Base-by-base conservation (phyloP, 768 basidiomycete genomes). In the Grammothele lineata region DNA sequence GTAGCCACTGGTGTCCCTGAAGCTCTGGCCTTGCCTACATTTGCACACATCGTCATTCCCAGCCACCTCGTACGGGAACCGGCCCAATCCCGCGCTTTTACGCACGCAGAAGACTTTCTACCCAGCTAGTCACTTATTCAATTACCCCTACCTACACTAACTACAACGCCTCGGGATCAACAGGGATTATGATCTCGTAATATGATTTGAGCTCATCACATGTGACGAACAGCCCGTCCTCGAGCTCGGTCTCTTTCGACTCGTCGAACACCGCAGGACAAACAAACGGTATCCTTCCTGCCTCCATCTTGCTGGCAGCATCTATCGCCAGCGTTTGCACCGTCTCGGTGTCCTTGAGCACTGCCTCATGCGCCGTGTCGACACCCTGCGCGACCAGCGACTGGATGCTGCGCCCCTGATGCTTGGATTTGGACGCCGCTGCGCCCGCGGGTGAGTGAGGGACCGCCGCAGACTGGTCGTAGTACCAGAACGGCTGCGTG, bases 401-500 rank as follows among this genome's bases (percentile, higher is more conserved):
- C 27, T 30, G 8, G 8, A 14, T 14, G 30, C 44, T 46, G 18
- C 48, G 42, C 54, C 59, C 56, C 59, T 51, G 60, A 45, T 32
- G 48, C 55, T 57, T 54, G 37, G 35, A n/a, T 4, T 45, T 47
- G 3, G 54, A 64, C 0, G 64, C 58, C 21, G 74, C 70, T 5
- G 71, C 48, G 3, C 54, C 64, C 0, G 65, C 58, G 22, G 74
- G 70, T 6, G 72, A 64, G 43, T 67, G 63, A 22, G 62, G 58
- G 1, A 75, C 51, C 12, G 76, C 75, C 2, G 51, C 52, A 8
- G 63, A 57, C 56, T 78, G 77, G 55, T 76, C 66, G 56, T 75
- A 77, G 53, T 71, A 74, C 67, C 69, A 78, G 56, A 64, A 76
- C 1, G 75, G 57, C 48, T 68, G 61, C 33, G 45, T 58, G 54